Base-by-base conservation (phyloP, 345 rosid species). In the Dimocarpus longan region DNA sequence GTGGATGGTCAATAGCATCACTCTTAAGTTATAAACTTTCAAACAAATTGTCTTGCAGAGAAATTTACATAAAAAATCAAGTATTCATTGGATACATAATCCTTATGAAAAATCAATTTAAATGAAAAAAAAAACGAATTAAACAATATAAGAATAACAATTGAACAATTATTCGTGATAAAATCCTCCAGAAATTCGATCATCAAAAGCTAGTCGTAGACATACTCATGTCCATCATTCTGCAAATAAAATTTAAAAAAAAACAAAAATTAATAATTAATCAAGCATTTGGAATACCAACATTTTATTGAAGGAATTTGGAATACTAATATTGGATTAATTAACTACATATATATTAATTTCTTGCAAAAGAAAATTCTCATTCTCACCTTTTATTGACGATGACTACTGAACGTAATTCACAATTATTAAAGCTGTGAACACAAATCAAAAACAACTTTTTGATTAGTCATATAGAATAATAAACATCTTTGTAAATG, bases 351-450 rank as follows among this genome's bases (percentile, higher is more conserved):
- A 32, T 32, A 32, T 32, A 46, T 8, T 46, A 46, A 46, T 46
- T 24, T 21, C 8, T 11, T 68, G 16, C 10, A 5, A 52, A 54
- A 26, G 8, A n/a, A 44, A 43, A 46, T 46, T 46, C 10, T 8
- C 10, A 5, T 43, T 6, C 32, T 66, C 10, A 75, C 71, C 71
- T 54, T 75, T 65, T 65, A 10, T 75, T 65, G 22, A 66, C 48
- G 37, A 75, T 37, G 13, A 75, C 71, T 0, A 65, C 63, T 0
- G 78, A 65, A 48, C 71, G 78, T 65, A 75, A 43, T 21, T 75
- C 70, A 19, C 78, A 48, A 21, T 75, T 75, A 32, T 32, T 37
- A 32, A 75, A 75, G 62, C 78, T 75, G 48, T 3, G 8, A 37
- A 52, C 8, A 16, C 3, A 48, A 18, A 22, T 5, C 40, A 43